Base-by-base conservation (phyloP, 305 asterid species). In the Nicotiana rustica region DNA sequence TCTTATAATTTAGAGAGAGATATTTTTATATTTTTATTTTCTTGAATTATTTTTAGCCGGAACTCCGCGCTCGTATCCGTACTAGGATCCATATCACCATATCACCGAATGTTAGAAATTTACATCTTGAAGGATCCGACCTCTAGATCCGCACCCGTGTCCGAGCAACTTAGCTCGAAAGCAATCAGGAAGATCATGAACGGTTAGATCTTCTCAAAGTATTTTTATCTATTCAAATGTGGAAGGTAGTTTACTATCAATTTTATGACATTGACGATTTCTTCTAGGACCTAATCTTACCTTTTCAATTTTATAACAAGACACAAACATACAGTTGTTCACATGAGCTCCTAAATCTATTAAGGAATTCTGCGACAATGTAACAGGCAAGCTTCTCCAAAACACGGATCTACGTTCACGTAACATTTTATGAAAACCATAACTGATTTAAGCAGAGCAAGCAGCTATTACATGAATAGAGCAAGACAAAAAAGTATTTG, bases 171-270 rank as follows among this genome's bases (percentile, higher is more conserved):
- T 33, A 33, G 35, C 66, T 15, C 65, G 80, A 76, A 55, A 76
- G 31, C 67, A 76, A 76, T 76, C 67, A 55, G 79, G 47, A 75
- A 55, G 80, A 76, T 76, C 67, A 76, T 15, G 2, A 55, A 55
- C 31, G 17, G 55, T 75, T 55, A 31, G 66, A 55, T 55, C 56
- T 49, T 29, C 66, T 76, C 49, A 0, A 76, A 76, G 62, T 55
- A 31, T 55, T 55, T 55, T 10, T 76, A 55, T 55, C 67, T 8
- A 76, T 75, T 73, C 38, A 15, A 73, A 31, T 76, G 64, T 49
- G 67, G 31, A 55, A 55, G 66, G 47, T 55, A 76, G 49, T 15
- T 55, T 49, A 55, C 31, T 31, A 64, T 55, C 41, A 76, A 5
- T 29, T 73, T 38, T 47, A 73, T 25, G 62, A 25, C 25, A 47